Evolutionary conservation across 305 asterid species (phyloP).

Genomic region (Andrographis paniculata): DNA sequence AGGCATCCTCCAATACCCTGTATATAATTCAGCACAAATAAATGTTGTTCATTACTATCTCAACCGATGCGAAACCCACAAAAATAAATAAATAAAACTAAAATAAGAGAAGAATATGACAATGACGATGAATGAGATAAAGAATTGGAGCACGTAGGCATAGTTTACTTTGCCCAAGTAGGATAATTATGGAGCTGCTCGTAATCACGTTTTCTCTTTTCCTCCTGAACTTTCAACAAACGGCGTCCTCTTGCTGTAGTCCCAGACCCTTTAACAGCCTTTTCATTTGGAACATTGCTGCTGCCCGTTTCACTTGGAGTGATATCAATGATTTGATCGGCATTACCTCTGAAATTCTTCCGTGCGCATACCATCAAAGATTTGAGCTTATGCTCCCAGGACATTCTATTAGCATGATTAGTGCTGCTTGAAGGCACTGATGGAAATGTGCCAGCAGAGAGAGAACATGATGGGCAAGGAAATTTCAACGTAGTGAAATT

Average conservation of each 20-base stretch:
- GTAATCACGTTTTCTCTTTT: conserved; percentile 73
- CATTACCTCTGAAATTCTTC: conserved; percentile 23
- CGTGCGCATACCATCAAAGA: conserved; percentile 26
- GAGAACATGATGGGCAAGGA: conserved; percentile 23
- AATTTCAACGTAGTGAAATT: conserved; percentile 21
- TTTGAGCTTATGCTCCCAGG: conserved; percentile 14
- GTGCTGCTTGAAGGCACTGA: conserved; percentile 22
- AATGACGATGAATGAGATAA: conserved; percentile 1
- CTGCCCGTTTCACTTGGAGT: conserved; percentile 16
- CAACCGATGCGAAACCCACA: too few relatives aligned
- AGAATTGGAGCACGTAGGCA: conserved; percentile 6
- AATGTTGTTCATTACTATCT: not conserved
- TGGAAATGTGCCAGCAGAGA: conserved; percentile 20
- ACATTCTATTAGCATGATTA: conserved; percentile 17
- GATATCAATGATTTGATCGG: conserved; percentile 19
- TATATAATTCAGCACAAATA: conserved; percentile 15
- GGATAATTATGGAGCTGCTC: conserved; percentile 70
- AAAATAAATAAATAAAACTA: not conserved
- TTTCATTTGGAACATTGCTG: conserved; percentile 21
- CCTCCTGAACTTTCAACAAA: conserved; percentile 76
- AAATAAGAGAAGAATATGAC: not conserved
- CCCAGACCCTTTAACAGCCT: conserved; percentile 67
- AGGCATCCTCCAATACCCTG: conserved; percentile 91
- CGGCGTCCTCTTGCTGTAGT: conserved; percentile 88
- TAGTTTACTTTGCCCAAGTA: conserved; percentile 80